These are phyloP conservation scores for Globisporangium camurandrum DNA, from an alignment of 352 stramenopile genomes.

Conservation along the genomic window DNA sequence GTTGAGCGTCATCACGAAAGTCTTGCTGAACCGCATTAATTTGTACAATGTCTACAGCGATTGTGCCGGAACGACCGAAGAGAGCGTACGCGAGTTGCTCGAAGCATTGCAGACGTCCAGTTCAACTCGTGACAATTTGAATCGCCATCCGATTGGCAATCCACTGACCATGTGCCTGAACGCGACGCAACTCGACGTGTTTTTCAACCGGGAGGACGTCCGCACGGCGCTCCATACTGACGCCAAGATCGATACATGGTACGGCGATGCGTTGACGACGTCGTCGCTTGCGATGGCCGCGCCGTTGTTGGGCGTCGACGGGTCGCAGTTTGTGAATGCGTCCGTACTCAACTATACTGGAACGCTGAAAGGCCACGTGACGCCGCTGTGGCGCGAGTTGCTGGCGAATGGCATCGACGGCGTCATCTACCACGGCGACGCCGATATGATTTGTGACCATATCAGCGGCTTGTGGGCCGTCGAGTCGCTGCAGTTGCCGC, in stretches of 20 bases:
- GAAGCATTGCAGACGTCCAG: too few species aligned
- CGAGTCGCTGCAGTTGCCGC: conserved; percentile 47
- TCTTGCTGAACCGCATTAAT: conserved; percentile 48
- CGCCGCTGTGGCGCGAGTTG: conserved; percentile 47
- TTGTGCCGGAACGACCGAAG: conserved; percentile 37
- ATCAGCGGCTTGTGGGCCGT: conserved; percentile 62
- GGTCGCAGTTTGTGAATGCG: conserved; percentile 20
- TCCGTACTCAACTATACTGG: conserved; percentile 43
- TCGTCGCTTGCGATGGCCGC: conserved; percentile 25
- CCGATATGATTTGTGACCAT: conserved; percentile 63
- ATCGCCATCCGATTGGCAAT: conserved; percentile 60
- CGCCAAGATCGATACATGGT: conserved; percentile 30
- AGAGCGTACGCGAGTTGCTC: conserved; percentile 35
- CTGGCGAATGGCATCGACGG: conserved; percentile 33
- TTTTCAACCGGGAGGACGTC: conserved; percentile 65
- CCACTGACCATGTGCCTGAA: conserved; percentile 66
- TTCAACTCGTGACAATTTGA: conserved; percentile 32
- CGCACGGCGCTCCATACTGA: conserved; percentile 75
- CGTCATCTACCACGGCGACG: conserved; percentile 73
- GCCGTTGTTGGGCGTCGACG: conserved; percentile 26
- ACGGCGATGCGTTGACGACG: conserved; percentile 34
- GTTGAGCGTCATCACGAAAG: conserved; percentile 21
- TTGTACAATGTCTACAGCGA: conserved; percentile 61
- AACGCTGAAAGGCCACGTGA: conserved; percentile 39
- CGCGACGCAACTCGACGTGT: conserved; percentile 44